phyloP scores from a whole-genome alignment of 1,139 yeast species.

The Zygoascus meyerae region DNA sequence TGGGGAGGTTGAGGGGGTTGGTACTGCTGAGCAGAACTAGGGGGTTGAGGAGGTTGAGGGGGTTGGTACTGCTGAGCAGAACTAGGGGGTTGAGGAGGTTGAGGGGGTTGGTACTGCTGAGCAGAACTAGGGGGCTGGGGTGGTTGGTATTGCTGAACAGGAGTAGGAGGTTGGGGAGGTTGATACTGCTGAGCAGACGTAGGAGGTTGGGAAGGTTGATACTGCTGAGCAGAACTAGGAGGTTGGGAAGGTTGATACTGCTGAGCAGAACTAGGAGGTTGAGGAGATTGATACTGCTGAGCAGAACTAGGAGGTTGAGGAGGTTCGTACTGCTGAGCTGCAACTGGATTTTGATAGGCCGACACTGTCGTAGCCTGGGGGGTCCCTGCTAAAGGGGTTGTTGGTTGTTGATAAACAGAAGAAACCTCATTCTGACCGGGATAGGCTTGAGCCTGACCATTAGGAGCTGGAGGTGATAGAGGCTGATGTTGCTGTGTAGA shows the following conservation, averaged over 20 bases:
- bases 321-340: conserved; percentile 12
- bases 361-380: too few species aligned
- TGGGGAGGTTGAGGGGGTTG: conserved; percentile 3
- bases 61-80: conserved; percentile 6
- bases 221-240: conserved; percentile 3
- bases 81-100: conserved; percentile 8
- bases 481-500: neutral
- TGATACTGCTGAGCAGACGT: conserved; percentile 3
- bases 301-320: neutral
- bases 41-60: conserved; percentile 6
- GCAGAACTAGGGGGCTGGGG: conserved; percentile 7
- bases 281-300: conserved; percentile 11
- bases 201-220: neutral
- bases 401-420: too few species aligned
- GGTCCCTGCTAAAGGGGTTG: too few species aligned
- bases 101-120: conserved; percentile 1
- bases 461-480: neutral
- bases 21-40: conserved; percentile 11
- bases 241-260: conserved; percentile 9
- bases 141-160: conserved; percentile 8
- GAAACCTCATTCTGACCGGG: too few species aligned
- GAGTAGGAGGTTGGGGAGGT: neutral
- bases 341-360: neutral
- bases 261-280: conserved; percentile 16
- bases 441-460: too few species aligned